Evolutionary conservation across 2,329 filamentous ascomycete genomes (phyloP).

Genomic region (Phaeosphaeria sp.): DNA sequence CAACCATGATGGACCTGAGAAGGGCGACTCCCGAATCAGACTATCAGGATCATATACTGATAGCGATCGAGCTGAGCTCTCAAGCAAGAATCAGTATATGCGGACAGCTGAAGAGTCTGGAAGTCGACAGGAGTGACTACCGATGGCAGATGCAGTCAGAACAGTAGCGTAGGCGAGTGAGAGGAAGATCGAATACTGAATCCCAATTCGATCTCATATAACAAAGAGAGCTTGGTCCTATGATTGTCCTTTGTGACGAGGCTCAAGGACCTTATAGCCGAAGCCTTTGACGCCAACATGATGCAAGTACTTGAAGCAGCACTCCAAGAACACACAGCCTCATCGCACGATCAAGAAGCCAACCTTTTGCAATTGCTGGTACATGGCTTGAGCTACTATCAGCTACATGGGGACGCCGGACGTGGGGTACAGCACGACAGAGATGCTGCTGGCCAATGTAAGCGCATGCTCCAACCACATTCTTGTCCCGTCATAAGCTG

Average conservation of each 20-base stretch:
- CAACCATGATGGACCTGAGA: neutral
- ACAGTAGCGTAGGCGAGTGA: neutral
- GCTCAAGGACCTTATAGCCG: neutral
- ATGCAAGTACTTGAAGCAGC: neutral
- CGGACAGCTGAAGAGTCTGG: neutral
- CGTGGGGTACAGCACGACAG: neutral
- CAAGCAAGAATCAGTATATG: too few species aligned
- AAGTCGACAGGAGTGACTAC: neutral
- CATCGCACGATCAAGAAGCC: neutral
- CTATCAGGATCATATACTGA: neutral
- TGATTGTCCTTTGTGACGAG: neutral
- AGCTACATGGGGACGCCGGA: neutral
- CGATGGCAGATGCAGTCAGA: neutral
- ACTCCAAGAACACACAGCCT: neutral
- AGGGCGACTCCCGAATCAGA: neutral
- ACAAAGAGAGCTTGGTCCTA: neutral
- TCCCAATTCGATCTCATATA: neutral
- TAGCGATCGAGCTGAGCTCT: neutral
- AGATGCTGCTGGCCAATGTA: neutral
- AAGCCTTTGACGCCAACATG: neutral
- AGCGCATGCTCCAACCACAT: neutral
- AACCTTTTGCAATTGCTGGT: neutral
- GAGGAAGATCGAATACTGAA: neutral
- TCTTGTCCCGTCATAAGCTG: neutral
- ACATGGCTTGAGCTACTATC: neutral